Base-by-base conservation (phyloP, 257 asterid species). In the Capsicum baccatum region DNA sequence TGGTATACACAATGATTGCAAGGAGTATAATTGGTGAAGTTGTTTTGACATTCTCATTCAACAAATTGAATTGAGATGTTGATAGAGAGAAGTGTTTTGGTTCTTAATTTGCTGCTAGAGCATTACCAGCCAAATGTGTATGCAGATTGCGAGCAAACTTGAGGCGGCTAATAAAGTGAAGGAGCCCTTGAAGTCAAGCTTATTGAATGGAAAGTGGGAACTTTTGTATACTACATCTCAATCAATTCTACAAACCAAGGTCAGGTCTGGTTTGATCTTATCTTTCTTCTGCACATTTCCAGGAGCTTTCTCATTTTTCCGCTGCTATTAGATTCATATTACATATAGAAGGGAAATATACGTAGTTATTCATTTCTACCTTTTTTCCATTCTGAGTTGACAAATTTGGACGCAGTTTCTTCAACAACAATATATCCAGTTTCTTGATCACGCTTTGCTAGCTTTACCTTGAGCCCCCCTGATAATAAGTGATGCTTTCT, bases 161-260 rank as follows among this genome's bases (percentile, higher is more conserved):
- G 97, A 91, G 86, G 91, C 93, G 48, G 83, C 78, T 9, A 92
- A 91, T 85, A 87, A 84, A 79, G 92, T 89, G 70, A 93, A 89
- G 90, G 93, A 92, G 76, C 95, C 92, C 10, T 91, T 91, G 85
- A 91, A 91, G 84, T 89, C 94, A 0, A 81, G 79, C 81, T 89
- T 89, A 48, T 87, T 93, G 37, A 91, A 93, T 81, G 97, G 94
- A 80, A 91, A 91, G 86, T 93, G 97, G 95, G 95, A 93, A 90
- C 97, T 92, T 66, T 85, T 92, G 84, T 93, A 91, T 37, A 90
- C 95, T 67, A 93, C 94, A 48, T 93, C 97, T 14, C 70, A 76
- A 79, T 89, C 95, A 15, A 85, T 93, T 84, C 88, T 92, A 62
- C 91, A 91, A 85, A 84, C 86, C 39, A 78, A 87, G 93, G 97